Conservation (phyloP, 192 early-diverging fungal genomes). For the Podila epicladia region DNA sequence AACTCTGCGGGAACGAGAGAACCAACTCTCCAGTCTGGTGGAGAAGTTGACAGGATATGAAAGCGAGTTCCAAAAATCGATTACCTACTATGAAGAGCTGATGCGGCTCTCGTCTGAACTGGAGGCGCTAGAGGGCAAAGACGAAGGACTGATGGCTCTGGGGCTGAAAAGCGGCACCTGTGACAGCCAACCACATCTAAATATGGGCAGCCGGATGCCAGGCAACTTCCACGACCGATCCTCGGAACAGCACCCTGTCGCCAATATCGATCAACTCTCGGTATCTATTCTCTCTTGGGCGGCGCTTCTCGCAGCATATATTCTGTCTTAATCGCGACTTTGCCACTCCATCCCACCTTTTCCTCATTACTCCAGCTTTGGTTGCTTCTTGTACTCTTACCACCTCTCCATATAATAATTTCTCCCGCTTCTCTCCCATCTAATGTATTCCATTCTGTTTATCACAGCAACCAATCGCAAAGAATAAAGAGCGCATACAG, state of each 20-base stretch:
- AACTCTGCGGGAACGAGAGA: conserved; percentile 27
- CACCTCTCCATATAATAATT: no score
- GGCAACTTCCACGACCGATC: conserved; percentile 5
- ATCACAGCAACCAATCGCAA: no score
- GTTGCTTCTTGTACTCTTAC: no score
- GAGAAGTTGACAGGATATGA: conserved; percentile 31
- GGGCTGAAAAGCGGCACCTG: neutral
- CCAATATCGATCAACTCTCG: conserved; percentile 12
- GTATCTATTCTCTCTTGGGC: conserved; percentile 42
- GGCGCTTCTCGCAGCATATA: conserved; percentile 17
- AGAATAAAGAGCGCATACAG: no score
- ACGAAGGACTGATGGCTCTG: neutral
- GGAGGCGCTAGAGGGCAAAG: conserved; percentile 10
- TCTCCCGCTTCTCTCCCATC: no score
- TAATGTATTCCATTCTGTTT: no score
- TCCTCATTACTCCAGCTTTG: no score
- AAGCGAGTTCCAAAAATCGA: conserved; percentile 19
- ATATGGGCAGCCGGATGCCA: conserved; percentile 2
- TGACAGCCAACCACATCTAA: neutral
- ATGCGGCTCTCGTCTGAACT: conserved; percentile 10
- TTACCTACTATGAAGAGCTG: conserved; percentile 20
- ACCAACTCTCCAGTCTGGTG: conserved; percentile 15
- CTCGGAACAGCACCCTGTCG: neutral
- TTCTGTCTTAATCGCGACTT: conserved; percentile 12
- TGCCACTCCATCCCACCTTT: no score